phyloP scores from a whole-genome alignment of 768 basidiomycete genomes.

The Hericium erinaceus region DNA sequence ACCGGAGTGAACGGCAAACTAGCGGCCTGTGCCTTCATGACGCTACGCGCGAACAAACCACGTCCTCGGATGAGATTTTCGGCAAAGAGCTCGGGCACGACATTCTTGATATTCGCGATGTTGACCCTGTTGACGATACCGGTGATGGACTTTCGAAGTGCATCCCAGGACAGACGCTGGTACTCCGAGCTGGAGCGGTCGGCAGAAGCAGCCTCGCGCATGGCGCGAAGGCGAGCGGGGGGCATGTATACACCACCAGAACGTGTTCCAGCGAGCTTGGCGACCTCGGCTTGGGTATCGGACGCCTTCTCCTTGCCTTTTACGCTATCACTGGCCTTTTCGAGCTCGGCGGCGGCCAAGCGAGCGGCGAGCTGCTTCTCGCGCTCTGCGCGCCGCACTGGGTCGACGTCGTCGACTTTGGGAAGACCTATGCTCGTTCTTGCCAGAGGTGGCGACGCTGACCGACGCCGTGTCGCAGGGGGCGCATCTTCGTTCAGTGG shows the following conservation, averaged over 20 bases:
- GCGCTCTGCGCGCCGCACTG: conserved; percentile 63
- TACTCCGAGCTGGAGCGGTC: conserved; percentile 86
- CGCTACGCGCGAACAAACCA: conserved; percentile 84
- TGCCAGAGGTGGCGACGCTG: conserved; percentile 26
- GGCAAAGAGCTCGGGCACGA: conserved; percentile 82
- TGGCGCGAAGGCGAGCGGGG: conserved; percentile 82
- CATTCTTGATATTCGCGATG: conserved; percentile 88
- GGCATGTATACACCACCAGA: conserved; percentile 97
- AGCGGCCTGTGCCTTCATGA: conserved; percentile 97
- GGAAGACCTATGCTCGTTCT: conserved; percentile 31
- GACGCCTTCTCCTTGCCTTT: conserved; percentile 34
- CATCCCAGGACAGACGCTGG: conserved; percentile 96
- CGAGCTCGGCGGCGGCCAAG: conserved; percentile 59
- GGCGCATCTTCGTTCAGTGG: conserved; percentile 22
- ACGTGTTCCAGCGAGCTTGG: conserved; percentile 71
- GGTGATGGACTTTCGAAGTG: conserved; percentile 92
- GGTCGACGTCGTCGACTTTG: conserved; percentile 64
- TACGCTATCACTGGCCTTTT: conserved; percentile 33
- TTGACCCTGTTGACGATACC: conserved; percentile 99
- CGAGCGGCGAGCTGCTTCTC: conserved; percentile 72
- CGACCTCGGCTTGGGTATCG: conserved; percentile 80
- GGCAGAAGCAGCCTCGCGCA: conserved; percentile 73
- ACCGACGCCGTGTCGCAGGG: conserved; percentile 33
- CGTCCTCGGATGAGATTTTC: conserved; percentile 93
- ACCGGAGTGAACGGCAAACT: conserved; percentile 98